Base-by-base conservation (phyloP, 139 green algal genomes). In the Ostreobium quekettii region DNA sequence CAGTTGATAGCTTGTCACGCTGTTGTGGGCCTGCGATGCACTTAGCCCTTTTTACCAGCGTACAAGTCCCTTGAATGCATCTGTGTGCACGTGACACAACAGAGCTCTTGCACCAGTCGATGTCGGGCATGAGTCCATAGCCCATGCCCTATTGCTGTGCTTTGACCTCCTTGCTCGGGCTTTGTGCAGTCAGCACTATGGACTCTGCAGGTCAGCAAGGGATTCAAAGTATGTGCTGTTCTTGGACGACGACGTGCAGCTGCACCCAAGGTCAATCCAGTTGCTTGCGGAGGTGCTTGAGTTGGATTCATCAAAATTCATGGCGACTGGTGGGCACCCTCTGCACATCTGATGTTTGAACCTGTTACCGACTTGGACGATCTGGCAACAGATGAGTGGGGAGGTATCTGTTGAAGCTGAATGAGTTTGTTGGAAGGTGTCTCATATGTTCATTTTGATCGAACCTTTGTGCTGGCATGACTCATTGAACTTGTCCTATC, bases 221-320 rank as follows among this genome's bases (percentile, higher is more conserved):
- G 19, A 11, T 19, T 53, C 42, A 11, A 53, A 64, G 38, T 97
- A 92, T 36, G 66, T 95, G 11, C 78, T 95, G 28, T 93, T 91
- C 47, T 70, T 97, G 60, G 91, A 97, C 61, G 91, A 97, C 73
- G 92, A 97, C 65, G 83, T 97, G n/a, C 60, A 73, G 66, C 72
- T 91, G 36, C 86, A 95, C 67, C 80, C 84, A 1, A 65, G 64
- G 4, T 83, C 71, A 35, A 49, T 96, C 31, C 24, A 31, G 7
- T 47, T 75, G 37, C 65, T 96, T 32, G 83, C 95, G 15, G 36
- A 31, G 2, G 64, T 78, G 11, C 60, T 96, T 77, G 77, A 94
- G 49, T n/a, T 19, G 1, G 67, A 93, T 53, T 11, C 11, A 19
- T 26, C 15, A 26, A 19, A 26, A 11, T 53, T 53, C 19, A 11